Percentiles rank a stretch among this genome's conserved stretches.
phyloP scores from a whole-genome alignment of 2,329 filamentous ascomycete genomes.

The Phialophora macrospora region DNA sequence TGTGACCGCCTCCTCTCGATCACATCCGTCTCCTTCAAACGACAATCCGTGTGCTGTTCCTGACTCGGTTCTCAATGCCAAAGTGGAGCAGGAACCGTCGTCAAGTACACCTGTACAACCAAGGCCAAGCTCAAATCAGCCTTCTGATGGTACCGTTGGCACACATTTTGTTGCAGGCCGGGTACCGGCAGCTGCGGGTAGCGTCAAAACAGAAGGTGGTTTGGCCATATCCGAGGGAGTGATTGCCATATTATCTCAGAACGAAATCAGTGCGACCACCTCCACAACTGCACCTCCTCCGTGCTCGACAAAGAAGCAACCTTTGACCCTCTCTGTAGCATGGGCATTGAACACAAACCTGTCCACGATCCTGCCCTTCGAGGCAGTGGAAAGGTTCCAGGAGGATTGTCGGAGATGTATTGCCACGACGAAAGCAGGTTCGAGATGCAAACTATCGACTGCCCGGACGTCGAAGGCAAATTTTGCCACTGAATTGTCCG shows the following conservation, averaged over 20 bases:
- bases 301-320: neutral
- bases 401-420: neutral
- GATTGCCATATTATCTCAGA: neutral
- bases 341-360: neutral
- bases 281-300: neutral
- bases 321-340: neutral
- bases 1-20: neutral
- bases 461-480: neutral
- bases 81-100: neutral
- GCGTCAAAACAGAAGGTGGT: neutral
- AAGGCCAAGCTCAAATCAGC: neutral
- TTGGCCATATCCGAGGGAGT: neutral
- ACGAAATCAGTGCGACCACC: neutral
- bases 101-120: neutral
- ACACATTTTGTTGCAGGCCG: neutral
- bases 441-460: neutral
- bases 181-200: neutral
- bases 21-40: neutral
- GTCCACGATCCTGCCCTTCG: neutral
- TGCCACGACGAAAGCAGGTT: neutral
- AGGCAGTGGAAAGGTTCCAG: neutral
- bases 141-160: neutral
- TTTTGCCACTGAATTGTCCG: neutral
- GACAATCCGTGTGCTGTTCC: neutral
- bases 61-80: neutral